Conservation (phyloP, 768 basidiomycete species). For the Suillus discolor region DNA sequence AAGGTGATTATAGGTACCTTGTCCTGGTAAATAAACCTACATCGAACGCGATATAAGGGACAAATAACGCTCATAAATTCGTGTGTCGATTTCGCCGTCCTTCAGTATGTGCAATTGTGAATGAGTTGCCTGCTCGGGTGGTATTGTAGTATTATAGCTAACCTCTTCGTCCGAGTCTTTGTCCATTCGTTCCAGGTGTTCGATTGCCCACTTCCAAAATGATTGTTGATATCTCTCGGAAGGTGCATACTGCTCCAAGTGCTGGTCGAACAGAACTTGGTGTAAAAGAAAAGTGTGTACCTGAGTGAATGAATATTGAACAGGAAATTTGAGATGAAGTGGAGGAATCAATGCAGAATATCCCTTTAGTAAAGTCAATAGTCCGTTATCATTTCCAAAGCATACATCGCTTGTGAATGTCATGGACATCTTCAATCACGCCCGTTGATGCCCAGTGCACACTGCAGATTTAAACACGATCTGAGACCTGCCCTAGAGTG, state of each 20-base stretch:
- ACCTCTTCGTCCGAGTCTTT: constrained; percentile 43
- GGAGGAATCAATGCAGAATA: constrained; percentile 57
- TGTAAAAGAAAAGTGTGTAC: constrained; percentile 60
- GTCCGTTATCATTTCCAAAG: constrained; percentile 8
- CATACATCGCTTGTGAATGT: background rate
- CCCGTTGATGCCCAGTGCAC: background rate
- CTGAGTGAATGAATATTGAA: constrained; percentile 34
- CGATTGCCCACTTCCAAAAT: constrained; percentile 78
- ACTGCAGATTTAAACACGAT: background rate
- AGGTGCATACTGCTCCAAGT: constrained; percentile 62
- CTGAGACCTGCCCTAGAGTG: background rate
- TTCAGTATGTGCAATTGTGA: constrained; percentile 25
- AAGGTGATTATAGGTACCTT: background rate
- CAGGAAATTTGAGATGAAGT: constrained; percentile 44
- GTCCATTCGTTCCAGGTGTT: constrained; percentile 49
- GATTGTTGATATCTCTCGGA: constrained; percentile 59
- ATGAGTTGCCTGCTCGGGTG: background rate
- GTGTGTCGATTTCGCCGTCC: constrained; percentile 64
- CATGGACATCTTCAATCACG: background rate
- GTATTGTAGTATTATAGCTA: constrained; percentile 23
- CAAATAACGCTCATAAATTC: constrained; percentile 65
- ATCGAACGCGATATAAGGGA: constrained; percentile 41
- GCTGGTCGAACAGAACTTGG: constrained; percentile 50
- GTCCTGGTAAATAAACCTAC: constrained; percentile 14
- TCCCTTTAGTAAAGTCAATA: constrained; percentile 49